Conservation (phyloP, 768 basidiomycete species). For the Cyclocybe aegerita region DNA sequence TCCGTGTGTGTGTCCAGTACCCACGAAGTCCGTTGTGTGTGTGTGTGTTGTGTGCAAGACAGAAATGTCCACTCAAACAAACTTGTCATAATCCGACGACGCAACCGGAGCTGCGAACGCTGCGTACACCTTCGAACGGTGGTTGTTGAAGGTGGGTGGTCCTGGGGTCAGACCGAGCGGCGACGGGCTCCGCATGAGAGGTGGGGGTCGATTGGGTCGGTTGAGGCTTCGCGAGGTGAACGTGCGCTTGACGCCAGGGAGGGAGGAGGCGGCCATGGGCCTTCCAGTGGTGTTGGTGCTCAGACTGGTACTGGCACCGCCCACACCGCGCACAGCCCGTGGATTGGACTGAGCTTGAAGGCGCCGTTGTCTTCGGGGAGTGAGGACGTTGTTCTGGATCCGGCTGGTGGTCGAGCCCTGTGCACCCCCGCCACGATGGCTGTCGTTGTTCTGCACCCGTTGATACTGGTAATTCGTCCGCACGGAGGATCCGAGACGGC, state of each 20-base stretch:
- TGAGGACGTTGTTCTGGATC: conserved; percentile 9
- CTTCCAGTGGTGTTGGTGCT: conserved; percentile 5
- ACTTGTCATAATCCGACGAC: conserved; percentile 22
- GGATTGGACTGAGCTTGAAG: conserved; percentile 8
- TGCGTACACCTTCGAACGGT: conserved; percentile 23
- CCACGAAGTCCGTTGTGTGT: neutral
- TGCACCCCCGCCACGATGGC: conserved; percentile 1
- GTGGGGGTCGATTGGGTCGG: conserved; percentile 23
- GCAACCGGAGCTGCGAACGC: conserved; percentile 26
- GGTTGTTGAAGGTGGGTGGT: conserved; percentile 17
- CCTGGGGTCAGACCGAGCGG: conserved; percentile 23
- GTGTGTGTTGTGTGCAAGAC: neutral
- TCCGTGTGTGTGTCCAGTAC: conserved; percentile 2
- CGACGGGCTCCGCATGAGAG: conserved; percentile 28
- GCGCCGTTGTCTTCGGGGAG: conserved; percentile 12
- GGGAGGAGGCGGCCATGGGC: neutral
- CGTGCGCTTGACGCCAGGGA: conserved; percentile 4
- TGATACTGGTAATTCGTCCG: neutral
- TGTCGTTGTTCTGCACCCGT: neutral
- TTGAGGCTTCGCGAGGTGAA: conserved; percentile 22
- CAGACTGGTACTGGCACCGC: conserved; percentile 1
- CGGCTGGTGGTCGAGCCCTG: conserved; percentile 14
- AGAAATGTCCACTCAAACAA: conserved; percentile 13
- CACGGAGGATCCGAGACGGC: neutral
- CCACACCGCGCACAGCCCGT: conserved; percentile 15